A percentile compares a stretch with the other conserved stretches of the same genome.
These are phyloP conservation scores for Aspergillus arachidicola DNA, from an alignment of 2,329 filamentous ascomycete species.

Conservation along the genomic window DNA sequence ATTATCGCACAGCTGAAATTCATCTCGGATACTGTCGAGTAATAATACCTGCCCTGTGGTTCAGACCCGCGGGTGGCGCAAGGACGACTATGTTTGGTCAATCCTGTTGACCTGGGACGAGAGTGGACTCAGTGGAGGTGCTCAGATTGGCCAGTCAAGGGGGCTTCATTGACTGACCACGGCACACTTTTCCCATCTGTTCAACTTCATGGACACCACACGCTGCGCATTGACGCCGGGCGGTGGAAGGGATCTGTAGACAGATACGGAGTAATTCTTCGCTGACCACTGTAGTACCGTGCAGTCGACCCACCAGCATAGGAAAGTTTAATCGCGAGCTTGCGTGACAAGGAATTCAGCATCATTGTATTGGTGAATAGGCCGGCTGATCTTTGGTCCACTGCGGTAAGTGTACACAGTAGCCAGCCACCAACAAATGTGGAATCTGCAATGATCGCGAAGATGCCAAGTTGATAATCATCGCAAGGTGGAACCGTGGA, in stretches of 20 bases:
- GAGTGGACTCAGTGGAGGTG: conserved; percentile 5
- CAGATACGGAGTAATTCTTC: conserved; percentile 1
- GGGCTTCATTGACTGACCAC: conserved; percentile 4
- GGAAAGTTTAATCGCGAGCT: neutral
- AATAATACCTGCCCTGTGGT: conserved; percentile 8
- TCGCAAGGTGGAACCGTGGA: conserved; percentile 2
- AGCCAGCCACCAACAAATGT: conserved; percentile 17
- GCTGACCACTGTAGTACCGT: neutral
- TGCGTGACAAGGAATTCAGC: neutral
- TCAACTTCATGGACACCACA: neutral
- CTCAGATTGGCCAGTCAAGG: neutral
- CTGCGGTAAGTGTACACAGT: conserved; percentile 4
- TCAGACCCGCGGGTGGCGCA: conserved; percentile 11
- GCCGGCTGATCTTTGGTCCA: conserved; percentile 10
- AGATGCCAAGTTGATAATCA: conserved; percentile 14
- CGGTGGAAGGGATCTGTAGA: neutral
- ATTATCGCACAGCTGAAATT: conserved; percentile 6
- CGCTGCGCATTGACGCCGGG: neutral
- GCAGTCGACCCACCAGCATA: neutral
- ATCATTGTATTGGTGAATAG: neutral
- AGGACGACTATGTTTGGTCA: conserved; percentile 7
- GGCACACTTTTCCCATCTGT: conserved; percentile 3
- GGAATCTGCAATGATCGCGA: conserved; percentile 9
- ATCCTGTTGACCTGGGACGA: conserved; percentile 4
- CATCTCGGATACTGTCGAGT: conserved; percentile 5